Evolutionary conservation across 2,329 filamentous ascomycete genomes (phyloP), one percentile per base, ranked within the genome.

Genomic region (Cyphellophora europaea): DNA sequence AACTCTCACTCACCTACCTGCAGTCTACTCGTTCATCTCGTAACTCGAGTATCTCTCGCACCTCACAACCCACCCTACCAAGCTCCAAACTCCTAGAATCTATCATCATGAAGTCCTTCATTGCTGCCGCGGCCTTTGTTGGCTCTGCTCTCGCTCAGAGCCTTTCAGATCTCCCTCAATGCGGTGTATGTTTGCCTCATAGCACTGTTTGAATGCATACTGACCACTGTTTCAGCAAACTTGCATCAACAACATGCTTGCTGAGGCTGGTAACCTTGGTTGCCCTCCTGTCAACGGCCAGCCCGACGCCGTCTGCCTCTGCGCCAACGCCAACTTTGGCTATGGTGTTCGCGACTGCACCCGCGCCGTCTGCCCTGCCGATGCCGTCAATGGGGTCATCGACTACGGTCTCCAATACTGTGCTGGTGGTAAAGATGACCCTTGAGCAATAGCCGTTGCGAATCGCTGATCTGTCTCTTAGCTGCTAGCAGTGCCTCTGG

Each of bases 311-410:
- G 34, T 36, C 17, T 68, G 65, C 45, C 47, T 55, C 8, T 67
- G 63, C 54, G 51, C 45, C 21, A 58, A 49, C 35, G 19, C 43
- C 14, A 42, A 68, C 54, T 67, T 67, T 48, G 38, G 47, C 18
- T 59, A 52, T 40, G 65, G 65, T 38, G 54, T 69, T 31, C 61
- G 57, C 23, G 65, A 69, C 50, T 69, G 65, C 55, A 60, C 60
- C 27, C 30, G 44, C 11, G 41, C 66, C 48, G 58, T 62, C 19
- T 69, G 65, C 49, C 58, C 59, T 8, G 10, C 30, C 28, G 48
- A 42, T 11, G 51, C 63, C 38, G 40, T 57, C 8, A 36, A 41
- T 31, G 30, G 45, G 11, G 57, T 62, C 30, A 43, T 59, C 21
- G 23, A 45, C 2, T 54, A 51, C 31, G 62, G 57, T 27, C 40